These are phyloP conservation scores for Globisporangium carolinianum DNA, from an alignment of 352 stramenopile genomes.

Conservation along the genomic window DNA sequence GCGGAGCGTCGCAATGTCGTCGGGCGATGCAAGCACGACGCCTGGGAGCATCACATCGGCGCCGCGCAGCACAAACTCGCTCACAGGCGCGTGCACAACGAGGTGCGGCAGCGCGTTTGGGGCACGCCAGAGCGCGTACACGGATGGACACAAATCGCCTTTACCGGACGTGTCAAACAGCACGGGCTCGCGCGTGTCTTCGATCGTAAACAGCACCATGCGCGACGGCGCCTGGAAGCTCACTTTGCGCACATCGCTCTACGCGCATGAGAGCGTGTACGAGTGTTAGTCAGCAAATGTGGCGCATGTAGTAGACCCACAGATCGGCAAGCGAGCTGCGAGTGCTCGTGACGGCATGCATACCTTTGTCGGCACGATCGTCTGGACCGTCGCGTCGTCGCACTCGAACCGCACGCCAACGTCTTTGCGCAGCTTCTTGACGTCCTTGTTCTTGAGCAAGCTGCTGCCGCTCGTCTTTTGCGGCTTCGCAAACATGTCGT, in stretches of 20 bases:
- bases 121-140: conserved; percentile 66
- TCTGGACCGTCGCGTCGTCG: conserved; percentile 26
- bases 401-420: conserved; percentile 28
- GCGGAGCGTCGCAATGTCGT: conserved; percentile 43
- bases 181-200: conserved; percentile 54
- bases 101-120: conserved; percentile 45
- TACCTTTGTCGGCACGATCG: conserved; percentile 43
- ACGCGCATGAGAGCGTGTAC: neutral
- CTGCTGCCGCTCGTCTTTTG: conserved; percentile 71
- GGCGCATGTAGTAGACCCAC: neutral
- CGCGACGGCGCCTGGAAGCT: conserved; percentile 72
- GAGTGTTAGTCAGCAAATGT: neutral
- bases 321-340: neutral
- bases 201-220: conserved; percentile 58
- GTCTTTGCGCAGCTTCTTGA: conserved; percentile 78
- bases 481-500: conserved; percentile 72
- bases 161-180: conserved; percentile 72
- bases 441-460: conserved; percentile 81
- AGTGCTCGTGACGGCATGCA: neutral
- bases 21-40: conserved; percentile 50
- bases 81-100: conserved; percentile 71
- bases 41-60: conserved; percentile 82
- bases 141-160: conserved; percentile 31
- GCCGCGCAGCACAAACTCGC: conserved; percentile 69
- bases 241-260: conserved; percentile 58